A percentile compares a stretch with the other conserved stretches of the same genome.
These are phyloP conservation scores for Cystobasidium onofrii DNA, from an alignment of 768 basidiomycete species.

Conservation along the genomic window DNA sequence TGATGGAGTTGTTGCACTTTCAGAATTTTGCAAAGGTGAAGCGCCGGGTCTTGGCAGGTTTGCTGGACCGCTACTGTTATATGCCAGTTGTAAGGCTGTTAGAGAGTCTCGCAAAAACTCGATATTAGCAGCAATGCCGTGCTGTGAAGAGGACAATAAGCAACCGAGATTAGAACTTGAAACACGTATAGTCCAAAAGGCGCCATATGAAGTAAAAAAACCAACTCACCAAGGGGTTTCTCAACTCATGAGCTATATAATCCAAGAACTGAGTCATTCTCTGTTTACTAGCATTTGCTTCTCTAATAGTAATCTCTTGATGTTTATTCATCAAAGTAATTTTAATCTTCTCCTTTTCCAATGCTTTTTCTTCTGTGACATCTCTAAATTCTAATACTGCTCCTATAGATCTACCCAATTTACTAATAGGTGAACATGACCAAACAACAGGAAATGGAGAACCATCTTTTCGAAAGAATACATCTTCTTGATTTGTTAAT, in stretches of 20 bases:
- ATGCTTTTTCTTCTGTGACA: slow-evolving; percentile 13
- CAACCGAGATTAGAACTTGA: background rate
- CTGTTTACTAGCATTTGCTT: slow-evolving; percentile 16
- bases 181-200: background rate
- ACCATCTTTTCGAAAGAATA: slow-evolving; percentile 12
- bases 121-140: slow-evolving; percentile 25
- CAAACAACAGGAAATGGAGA: slow-evolving; percentile 11
- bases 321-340: slow-evolving; percentile 15
- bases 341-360: slow-evolving; percentile 5
- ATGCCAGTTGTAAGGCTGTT: background rate
- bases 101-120: slow-evolving; percentile 17
- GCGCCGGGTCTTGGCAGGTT: background rate
- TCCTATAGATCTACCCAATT: background rate
- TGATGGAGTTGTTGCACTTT: background rate
- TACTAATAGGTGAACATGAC: background rate
- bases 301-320: slow-evolving; percentile 18
- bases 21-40: background rate
- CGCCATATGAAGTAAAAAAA: no score
- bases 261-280: slow-evolving; percentile 27
- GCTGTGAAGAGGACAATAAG: background rate
- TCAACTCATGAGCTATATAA: slow-evolving; percentile 22
- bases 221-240: slow-evolving; percentile 25
- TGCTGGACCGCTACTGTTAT: background rate
- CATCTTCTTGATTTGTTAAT: background rate
- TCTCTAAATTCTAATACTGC: slow-evolving; percentile 17